These are phyloP conservation scores for Fusarium hostae DNA, from an alignment of 2,329 filamentous ascomycete genomes.

Conservation along the genomic window DNA sequence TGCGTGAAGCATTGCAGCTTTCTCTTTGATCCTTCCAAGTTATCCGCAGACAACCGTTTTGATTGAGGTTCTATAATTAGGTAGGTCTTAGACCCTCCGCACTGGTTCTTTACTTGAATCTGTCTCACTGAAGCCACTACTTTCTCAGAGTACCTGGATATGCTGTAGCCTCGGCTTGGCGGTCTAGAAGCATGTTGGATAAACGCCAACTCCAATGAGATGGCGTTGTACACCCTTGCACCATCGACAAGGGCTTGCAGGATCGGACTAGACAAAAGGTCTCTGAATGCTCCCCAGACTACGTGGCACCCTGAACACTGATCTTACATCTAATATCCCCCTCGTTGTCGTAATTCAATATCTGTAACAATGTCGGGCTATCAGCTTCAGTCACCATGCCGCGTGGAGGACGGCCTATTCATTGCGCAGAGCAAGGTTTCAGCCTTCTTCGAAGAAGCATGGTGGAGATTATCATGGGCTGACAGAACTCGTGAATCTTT, in stretches of 20 bases:
- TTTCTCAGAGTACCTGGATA: not conserved
- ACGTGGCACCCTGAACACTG: not conserved
- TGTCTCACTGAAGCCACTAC: not conserved
- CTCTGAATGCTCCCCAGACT: not conserved
- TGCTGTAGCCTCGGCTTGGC: not conserved
- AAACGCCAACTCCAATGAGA: not conserved
- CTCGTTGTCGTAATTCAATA: not conserved
- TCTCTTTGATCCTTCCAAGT: too few species aligned
- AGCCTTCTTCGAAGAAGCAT: conserved; percentile 33
- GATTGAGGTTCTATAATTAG: too few species aligned
- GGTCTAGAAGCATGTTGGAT: not conserved
- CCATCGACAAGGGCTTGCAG: not conserved
- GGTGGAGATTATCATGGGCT: conserved; percentile 37
- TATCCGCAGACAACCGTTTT: too few species aligned
- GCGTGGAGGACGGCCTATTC: conserved; percentile 6
- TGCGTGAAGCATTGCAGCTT: too few species aligned
- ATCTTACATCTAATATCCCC: not conserved
- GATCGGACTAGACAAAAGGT: not conserved
- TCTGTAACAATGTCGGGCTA: not conserved
- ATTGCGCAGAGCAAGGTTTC: conserved; percentile 33
- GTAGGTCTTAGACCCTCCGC: not conserved
- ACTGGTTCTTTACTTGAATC: not conserved
- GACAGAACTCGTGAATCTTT: conserved; percentile 19
- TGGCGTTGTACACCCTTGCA: not conserved
- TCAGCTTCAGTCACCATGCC: conserved; percentile 12